These are phyloP conservation scores for Penicillium lagena DNA, from an alignment of 495 filamentous ascomycete genomes.

Conservation along the genomic window DNA sequence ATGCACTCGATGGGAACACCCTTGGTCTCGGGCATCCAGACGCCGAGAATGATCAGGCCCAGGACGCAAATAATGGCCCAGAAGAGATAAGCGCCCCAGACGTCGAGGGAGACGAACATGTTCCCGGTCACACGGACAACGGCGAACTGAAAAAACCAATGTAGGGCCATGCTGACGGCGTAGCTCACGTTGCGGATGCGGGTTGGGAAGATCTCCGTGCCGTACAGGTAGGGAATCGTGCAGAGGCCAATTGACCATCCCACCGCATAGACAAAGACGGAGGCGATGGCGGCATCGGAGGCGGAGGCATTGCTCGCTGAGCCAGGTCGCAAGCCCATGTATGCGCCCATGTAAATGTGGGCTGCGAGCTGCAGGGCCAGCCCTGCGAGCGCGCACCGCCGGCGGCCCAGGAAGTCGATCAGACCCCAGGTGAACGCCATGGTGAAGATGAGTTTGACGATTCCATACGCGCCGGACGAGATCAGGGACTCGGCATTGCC, in stretches of 20 bases:
- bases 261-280: constrained; percentile 40
- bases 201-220: constrained; percentile 42
- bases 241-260: constrained; percentile 47
- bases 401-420: constrained; percentile 38
- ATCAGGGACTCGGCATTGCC: constrained; percentile 24
- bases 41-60: constrained; percentile 34
- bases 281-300: constrained; percentile 38
- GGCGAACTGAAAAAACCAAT: constrained; percentile 46
- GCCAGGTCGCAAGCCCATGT: constrained; percentile 34
- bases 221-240: constrained; percentile 43
- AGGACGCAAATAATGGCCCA: constrained; percentile 35
- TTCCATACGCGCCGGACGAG: constrained; percentile 38
- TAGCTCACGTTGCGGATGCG: constrained; percentile 39
- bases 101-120: constrained; percentile 36
- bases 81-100: constrained; percentile 43
- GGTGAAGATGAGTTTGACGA: constrained; percentile 41
- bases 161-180: constrained; percentile 35
- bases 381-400: constrained; percentile 29
- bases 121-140: constrained; percentile 42
- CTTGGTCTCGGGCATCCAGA: constrained; percentile 44
- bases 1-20: constrained; percentile 38
- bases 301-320: constrained; percentile 27
- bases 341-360: constrained; percentile 37
- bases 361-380: constrained; percentile 32
- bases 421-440: constrained; percentile 42